Evolutionary conservation across 2,329 filamentous ascomycete species (phyloP).

Genomic region (Aspergillus fructus): DNA sequence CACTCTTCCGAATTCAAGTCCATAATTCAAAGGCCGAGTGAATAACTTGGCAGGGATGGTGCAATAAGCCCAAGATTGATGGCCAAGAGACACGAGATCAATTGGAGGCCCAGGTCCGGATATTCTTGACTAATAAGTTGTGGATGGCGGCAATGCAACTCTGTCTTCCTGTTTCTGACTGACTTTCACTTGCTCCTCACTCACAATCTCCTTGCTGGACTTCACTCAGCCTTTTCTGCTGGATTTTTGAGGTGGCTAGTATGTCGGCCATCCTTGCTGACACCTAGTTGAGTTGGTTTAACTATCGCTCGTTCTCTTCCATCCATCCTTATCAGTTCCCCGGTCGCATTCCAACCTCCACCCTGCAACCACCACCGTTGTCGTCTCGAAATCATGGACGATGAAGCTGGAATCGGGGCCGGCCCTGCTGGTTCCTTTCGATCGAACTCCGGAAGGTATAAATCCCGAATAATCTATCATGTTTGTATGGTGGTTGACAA

Average conservation of each 20-base stretch:
- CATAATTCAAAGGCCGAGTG: no score
- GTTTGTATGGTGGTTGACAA: constrained; percentile 9
- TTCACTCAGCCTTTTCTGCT: constrained; percentile 19
- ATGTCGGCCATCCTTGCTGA: constrained; percentile 22
- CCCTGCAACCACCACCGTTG: neutral
- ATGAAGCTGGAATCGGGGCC: constrained; percentile 31
- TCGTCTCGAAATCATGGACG: constrained; percentile 28
- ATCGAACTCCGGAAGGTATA: constrained; percentile 32
- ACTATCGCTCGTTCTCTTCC: constrained; percentile 16
- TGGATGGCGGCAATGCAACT: neutral
- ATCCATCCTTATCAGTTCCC: constrained; percentile 20
- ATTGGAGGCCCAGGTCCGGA: neutral
- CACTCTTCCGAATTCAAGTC: no score
- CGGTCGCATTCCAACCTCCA: constrained; percentile 9
- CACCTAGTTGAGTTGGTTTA: constrained; percentile 12
- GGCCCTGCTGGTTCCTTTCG: constrained; percentile 25
- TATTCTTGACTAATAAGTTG: neutral
- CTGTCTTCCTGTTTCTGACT: neutral
- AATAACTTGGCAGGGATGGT: neutral
- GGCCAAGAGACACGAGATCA: neutral
- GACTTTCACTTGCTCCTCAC: neutral
- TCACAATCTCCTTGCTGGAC: neutral
- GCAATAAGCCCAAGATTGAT: neutral
- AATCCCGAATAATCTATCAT: neutral
- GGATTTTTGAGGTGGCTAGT: constrained; percentile 23